Base-by-base conservation (phyloP, 2,329 filamentous ascomycete genomes). In the Calonectria multiphialidica region DNA sequence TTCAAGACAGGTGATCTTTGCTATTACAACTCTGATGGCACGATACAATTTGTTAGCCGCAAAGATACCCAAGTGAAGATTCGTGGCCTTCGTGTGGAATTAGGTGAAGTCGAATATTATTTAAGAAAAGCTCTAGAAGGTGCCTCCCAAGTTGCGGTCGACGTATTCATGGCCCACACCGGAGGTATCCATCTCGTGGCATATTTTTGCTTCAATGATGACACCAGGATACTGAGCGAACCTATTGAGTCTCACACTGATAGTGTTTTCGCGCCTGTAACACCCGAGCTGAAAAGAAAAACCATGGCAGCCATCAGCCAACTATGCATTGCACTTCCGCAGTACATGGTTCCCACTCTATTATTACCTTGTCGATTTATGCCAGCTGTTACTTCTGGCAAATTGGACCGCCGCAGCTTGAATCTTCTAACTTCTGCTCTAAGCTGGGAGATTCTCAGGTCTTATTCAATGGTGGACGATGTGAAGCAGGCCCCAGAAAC, bases 61-160 rank as follows among this genome's bases (percentile, higher is more conserved):
- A 88, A 88, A 73, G 89, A 91, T 75, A 83, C 82, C 0, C 89
- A 91, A 77, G 84, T 90, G 44, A 91, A 91, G 76, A 80, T 91
- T 23, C 84, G 86, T 33, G 90, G 91, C 50, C 89, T 86, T 66
- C 78, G 88, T 67, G 45, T 66, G n/a, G 62, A 66, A 28, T 25
- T 66, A 81, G 71, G 68, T 18, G 73, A 75, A 33, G 42, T 73
- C 42, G 72, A 73, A 53, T 35, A 76, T 47, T 55, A 71, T 28
- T 57, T 77, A 18, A 53, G 28, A 33, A 28, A 55, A 30, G 21
- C 42, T 16, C 35, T 72, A 6, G 30, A 44, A 30, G 61, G 57
- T n/a, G 63, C 35, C 18, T 42, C 23, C 3, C 35, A 61, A n/a
- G 67, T 70, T 25, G 61, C 45, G 1, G 68, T 64, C 9, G 68